Percentiles rank a stretch among this genome's conserved stretches.
These are phyloP conservation scores for Jamesozyma lodderae DNA, from an alignment of 805 yeast genomes.

Conservation along the genomic window DNA sequence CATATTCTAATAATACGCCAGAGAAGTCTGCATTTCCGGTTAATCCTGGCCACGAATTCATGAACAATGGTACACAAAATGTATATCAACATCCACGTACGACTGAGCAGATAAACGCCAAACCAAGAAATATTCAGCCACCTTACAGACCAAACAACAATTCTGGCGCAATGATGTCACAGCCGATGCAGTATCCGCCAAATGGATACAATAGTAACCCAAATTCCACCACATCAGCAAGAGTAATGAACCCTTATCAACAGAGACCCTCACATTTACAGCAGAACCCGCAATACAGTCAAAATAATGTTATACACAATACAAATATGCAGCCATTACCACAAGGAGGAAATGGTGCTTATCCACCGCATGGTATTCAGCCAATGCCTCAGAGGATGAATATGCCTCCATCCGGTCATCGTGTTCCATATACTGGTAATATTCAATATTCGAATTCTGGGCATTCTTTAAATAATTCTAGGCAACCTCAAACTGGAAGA, in stretches of 20 bases:
- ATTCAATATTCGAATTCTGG: slow-evolving; percentile 1
- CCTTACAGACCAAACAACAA: slow-evolving; percentile 1
- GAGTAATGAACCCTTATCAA: slow-evolving; percentile 1
- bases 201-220: not conserved
- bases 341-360: no score
- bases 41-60: no score
- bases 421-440: slow-evolving; percentile 2
- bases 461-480: slow-evolving; percentile 2
- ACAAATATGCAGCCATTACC: no score
- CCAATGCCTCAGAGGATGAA: slow-evolving; percentile 2
- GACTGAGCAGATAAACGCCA: not conserved
- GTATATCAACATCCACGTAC: not conserved
- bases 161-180: not conserved
- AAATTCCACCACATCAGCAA: not conserved
- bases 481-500: slow-evolving; percentile 10
- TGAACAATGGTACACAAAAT: not conserved
- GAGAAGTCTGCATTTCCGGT: no score
- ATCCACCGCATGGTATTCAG: no score
- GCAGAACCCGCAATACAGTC: no score
- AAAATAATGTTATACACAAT: no score
- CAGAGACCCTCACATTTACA: not conserved
- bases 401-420: not conserved
- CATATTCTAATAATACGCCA: not conserved
- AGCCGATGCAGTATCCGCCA: not conserved
- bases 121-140: not conserved